A percentile compares a stretch with the other conserved stretches of the same genome.
These are phyloP conservation scores for Alternaria brassicicola DNA, from an alignment of 2,329 filamentous ascomycete species.

Conservation along the genomic window DNA sequence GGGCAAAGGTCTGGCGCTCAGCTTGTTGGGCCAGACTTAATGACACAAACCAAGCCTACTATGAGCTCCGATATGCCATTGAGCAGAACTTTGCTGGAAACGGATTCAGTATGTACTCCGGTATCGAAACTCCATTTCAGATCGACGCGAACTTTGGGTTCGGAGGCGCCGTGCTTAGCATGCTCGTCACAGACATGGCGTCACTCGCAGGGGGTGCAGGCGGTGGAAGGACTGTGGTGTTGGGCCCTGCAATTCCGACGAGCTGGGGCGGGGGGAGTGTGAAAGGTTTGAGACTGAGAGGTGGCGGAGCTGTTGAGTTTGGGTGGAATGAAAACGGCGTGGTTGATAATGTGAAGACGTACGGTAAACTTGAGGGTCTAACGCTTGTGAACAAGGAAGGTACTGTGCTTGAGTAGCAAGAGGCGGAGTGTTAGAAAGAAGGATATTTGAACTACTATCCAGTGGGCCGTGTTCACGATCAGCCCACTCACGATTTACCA, in stretches of 20 bases:
- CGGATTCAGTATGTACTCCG: slow-evolving; percentile 60
- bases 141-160: slow-evolving; percentile 67
- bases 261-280: slow-evolving; percentile 55
- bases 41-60: slow-evolving; percentile 57
- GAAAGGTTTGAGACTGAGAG: slow-evolving; percentile 53
- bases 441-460: background rate
- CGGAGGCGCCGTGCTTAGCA: slow-evolving; percentile 58
- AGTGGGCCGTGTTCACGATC: background rate
- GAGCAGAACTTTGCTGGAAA: slow-evolving; percentile 59
- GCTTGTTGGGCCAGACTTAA: slow-evolving; percentile 64
- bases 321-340: slow-evolving; percentile 51
- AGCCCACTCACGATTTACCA: background rate
- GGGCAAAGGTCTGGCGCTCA: slow-evolving; percentile 64
- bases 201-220: slow-evolving; percentile 31
- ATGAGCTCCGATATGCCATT: slow-evolving; percentile 57
- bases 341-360: slow-evolving; percentile 29
- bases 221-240: slow-evolving; percentile 45
- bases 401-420: background rate
- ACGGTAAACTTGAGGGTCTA: background rate
- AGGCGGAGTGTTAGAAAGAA: background rate
- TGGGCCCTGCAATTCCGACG: slow-evolving; percentile 57
- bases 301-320: slow-evolving; percentile 54
- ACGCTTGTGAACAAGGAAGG: slow-evolving; percentile 24
- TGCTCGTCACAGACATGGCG: slow-evolving; percentile 59
- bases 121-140: slow-evolving; percentile 58